Conservation (phyloP, 306 rosid genomes). For the Senna siamea region DNA sequence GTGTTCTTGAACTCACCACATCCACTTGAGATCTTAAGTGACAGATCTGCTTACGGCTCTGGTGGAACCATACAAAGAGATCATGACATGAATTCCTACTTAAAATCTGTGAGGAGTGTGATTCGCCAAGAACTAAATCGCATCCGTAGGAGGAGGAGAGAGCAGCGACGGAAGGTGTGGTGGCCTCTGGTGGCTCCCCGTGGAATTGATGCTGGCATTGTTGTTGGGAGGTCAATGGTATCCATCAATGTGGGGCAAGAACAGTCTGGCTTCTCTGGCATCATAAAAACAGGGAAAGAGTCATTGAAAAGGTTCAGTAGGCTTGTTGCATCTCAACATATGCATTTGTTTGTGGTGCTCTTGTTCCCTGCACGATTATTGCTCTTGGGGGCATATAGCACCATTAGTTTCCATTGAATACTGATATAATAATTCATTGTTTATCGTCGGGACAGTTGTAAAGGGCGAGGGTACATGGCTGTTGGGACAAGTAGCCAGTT, state of each 20-base stretch:
- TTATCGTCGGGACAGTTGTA: slow-evolving; percentile 40
- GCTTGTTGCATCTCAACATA: slow-evolving; percentile 76
- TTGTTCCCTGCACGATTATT: slow-evolving; percentile 68
- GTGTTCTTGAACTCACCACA: slow-evolving; percentile 89
- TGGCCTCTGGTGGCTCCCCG: slow-evolving; percentile 63
- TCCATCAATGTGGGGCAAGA: slow-evolving; percentile 50
- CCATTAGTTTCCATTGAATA: slow-evolving; percentile 44
- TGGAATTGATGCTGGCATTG: slow-evolving; percentile 44
- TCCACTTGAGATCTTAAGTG: slow-evolving; percentile 88
- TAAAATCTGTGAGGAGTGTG: slow-evolving; percentile 64
- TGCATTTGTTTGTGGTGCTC: slow-evolving; percentile 78
- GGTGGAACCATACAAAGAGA: slow-evolving; percentile 87
- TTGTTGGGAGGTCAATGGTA: slow-evolving; percentile 53
- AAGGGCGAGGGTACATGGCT: slow-evolving; percentile 45
- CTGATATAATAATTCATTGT: slow-evolving; percentile 30
- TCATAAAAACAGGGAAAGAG: slow-evolving; percentile 65
- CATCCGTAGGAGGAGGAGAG: slow-evolving; percentile 64
- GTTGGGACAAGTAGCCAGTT: slow-evolving; percentile 36
- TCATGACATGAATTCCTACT: slow-evolving; percentile 89
- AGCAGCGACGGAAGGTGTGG: slow-evolving; percentile 73
- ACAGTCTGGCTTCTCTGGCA: slow-evolving; percentile 64
- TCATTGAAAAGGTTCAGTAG: slow-evolving; percentile 73
- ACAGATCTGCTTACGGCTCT: slow-evolving; percentile 84
- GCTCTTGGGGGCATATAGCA: slow-evolving; percentile 56
- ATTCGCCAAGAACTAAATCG: slow-evolving; percentile 75